phyloP scores from a whole-genome alignment of 2,329 filamentous ascomycete species.

The Aspergillus sojae region DNA sequence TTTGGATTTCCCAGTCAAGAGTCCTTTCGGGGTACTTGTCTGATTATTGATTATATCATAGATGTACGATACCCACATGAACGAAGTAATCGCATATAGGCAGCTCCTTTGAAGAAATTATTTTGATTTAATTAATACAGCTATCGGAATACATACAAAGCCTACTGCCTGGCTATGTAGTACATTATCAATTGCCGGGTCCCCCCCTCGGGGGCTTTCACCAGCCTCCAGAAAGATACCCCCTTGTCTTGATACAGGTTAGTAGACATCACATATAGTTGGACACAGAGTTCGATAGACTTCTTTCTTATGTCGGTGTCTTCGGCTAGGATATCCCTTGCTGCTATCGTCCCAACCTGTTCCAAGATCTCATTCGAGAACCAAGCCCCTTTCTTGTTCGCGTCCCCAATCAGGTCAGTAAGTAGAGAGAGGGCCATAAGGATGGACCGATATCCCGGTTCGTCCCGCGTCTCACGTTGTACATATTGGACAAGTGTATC shows the following conservation, averaged over 20 bases:
- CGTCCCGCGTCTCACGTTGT: neutral
- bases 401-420: slow-evolving; percentile 28
- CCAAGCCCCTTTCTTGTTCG: slow-evolving; percentile 23
- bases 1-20: neutral
- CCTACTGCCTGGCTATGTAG: slow-evolving; percentile 30
- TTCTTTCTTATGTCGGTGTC: slow-evolving; percentile 43
- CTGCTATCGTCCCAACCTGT: slow-evolving; percentile 38
- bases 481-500: neutral
- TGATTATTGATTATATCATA: neutral
- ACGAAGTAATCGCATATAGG: neutral
- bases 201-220: slow-evolving; percentile 33
- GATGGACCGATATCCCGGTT: slow-evolving; percentile 1
- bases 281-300: slow-evolving; percentile 38
- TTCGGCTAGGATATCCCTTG: slow-evolving; percentile 33
- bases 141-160: neutral
- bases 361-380: slow-evolving; percentile 23
- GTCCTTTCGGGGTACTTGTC: neutral
- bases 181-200: slow-evolving; percentile 41
- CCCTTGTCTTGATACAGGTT: neutral
- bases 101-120: neutral
- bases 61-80: neutral
- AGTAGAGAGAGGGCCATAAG: slow-evolving; percentile 38
- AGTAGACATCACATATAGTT: slow-evolving; percentile 30
- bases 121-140: neutral
- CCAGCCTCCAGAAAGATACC: slow-evolving; percentile 29